Evolutionary conservation across 2,329 filamentous ascomycete genomes (phyloP).

Genomic region (Alternaria arbusti): DNA sequence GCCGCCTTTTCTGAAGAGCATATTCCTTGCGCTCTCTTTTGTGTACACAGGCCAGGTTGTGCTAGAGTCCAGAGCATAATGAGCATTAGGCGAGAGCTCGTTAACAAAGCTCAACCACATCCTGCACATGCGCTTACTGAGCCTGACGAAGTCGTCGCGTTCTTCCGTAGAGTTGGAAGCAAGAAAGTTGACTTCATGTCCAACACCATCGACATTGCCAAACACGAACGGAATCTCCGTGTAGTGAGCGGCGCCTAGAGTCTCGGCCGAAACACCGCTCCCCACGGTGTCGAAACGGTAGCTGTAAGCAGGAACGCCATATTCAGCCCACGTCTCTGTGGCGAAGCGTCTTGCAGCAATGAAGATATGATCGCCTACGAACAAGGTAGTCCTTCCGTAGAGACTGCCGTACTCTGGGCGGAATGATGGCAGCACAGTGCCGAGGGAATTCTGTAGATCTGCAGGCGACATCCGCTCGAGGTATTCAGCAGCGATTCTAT

Average conservation of each 20-base stretch:
- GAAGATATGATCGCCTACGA: not conserved
- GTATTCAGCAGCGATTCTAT: not conserved
- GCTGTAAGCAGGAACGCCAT: not conserved
- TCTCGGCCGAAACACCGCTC: not conserved
- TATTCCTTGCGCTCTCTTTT: not conserved
- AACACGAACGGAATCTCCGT: not conserved
- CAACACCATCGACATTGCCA: not conserved
- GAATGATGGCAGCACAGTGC: not conserved
- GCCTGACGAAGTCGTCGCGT: not conserved
- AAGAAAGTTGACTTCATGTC: not conserved
- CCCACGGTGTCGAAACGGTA: not conserved
- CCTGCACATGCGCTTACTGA: slow-evolving; percentile 1
- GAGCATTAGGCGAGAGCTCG: slow-evolving; percentile 3
- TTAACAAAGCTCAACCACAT: slow-evolving; percentile 7
- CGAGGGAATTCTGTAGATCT: not conserved
- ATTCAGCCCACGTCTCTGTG: not conserved
- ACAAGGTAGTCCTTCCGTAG: not conserved
- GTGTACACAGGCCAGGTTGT: not conserved
- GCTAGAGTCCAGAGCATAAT: not conserved
- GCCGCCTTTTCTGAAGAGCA: not conserved
- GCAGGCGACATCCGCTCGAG: not conserved
- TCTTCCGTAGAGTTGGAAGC: not conserved
- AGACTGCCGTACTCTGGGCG: not conserved
- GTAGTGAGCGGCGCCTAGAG: not conserved
- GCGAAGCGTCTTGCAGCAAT: not conserved